phyloP scores from a whole-genome alignment of 129 eudicot genomes.

The Daucus carota region DNA sequence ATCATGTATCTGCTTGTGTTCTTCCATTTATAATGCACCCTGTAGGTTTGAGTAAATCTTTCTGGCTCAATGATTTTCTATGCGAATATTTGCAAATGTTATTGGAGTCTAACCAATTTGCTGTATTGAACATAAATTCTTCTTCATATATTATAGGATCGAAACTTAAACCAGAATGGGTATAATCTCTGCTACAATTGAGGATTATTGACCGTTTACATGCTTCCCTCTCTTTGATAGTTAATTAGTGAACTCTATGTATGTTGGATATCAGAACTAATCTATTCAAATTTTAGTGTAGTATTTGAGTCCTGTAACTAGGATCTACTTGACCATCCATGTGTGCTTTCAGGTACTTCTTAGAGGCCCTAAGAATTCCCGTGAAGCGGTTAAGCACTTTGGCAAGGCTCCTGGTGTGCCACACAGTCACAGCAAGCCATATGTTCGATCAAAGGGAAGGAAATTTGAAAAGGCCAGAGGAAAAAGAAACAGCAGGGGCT shows the following conservation, averaged over 20 bases:
- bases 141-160: not conserved
- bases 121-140: not conserved
- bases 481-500: slow-evolving; percentile 23
- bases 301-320: not conserved
- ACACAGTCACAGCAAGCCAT: slow-evolving; percentile 25
- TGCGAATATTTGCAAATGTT: not conserved
- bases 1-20: not conserved
- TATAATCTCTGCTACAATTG: not conserved
- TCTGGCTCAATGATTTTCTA: not conserved
- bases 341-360: not conserved
- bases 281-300: not conserved
- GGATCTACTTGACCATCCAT: not conserved
- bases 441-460: slow-evolving; percentile 24
- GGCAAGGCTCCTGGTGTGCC: slow-evolving; percentile 28
- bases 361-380: slow-evolving; percentile 16
- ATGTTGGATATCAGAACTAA: not conserved
- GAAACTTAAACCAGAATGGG: not conserved
- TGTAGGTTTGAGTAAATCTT: not conserved
- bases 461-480: slow-evolving; percentile 26
- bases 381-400: slow-evolving; percentile 15
- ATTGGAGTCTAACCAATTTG: not conserved
- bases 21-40: not conserved
- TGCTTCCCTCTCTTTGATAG: not conserved
- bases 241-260: not conserved
- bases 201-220: not conserved